Conservation (phyloP, 2,329 filamentous ascomycete genomes). For the Dactylellina cionopaga region DNA sequence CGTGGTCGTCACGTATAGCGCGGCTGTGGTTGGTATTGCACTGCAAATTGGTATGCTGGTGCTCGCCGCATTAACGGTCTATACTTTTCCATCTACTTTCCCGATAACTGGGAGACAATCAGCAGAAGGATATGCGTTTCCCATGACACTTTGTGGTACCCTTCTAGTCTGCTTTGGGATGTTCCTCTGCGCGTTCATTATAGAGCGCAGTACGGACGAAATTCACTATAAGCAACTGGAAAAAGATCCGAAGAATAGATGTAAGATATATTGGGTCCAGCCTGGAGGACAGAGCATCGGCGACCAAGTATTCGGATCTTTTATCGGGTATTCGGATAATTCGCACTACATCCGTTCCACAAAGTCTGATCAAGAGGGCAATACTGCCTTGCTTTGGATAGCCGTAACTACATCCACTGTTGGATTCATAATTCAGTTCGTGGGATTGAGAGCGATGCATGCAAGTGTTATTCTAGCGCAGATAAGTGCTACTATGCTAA, state of each 20-base stretch:
- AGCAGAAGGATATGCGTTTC: slow-evolving; percentile 56
- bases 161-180: slow-evolving; percentile 57
- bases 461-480: slow-evolving; percentile 52
- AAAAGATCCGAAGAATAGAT: neutral
- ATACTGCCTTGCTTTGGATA: slow-evolving; percentile 5
- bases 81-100: slow-evolving; percentile 1
- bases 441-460: slow-evolving; percentile 53
- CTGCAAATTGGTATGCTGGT: slow-evolving; percentile 30
- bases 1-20: slow-evolving; percentile 21
- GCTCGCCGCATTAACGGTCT: slow-evolving; percentile 24
- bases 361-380: slow-evolving; percentile 4
- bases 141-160: slow-evolving; percentile 57
- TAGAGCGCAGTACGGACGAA: slow-evolving; percentile 58
- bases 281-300: slow-evolving; percentile 25
- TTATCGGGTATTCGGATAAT: slow-evolving; percentile 33
- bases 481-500: slow-evolving; percentile 45
- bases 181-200: slow-evolving; percentile 59
- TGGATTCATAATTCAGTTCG: slow-evolving; percentile 55
- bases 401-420: slow-evolving; percentile 18
- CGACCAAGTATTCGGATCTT: slow-evolving; percentile 44
- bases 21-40: slow-evolving; percentile 15
- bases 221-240: slow-evolving; percentile 28
- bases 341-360: slow-evolving; percentile 33
- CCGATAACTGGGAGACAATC: neutral
- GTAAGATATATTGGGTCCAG: slow-evolving; percentile 39